Evolutionary conservation across 2,329 filamentous ascomycete genomes (phyloP), one percentile per base, ranked within the genome.

Genomic region (Xylaria sp.): DNA sequence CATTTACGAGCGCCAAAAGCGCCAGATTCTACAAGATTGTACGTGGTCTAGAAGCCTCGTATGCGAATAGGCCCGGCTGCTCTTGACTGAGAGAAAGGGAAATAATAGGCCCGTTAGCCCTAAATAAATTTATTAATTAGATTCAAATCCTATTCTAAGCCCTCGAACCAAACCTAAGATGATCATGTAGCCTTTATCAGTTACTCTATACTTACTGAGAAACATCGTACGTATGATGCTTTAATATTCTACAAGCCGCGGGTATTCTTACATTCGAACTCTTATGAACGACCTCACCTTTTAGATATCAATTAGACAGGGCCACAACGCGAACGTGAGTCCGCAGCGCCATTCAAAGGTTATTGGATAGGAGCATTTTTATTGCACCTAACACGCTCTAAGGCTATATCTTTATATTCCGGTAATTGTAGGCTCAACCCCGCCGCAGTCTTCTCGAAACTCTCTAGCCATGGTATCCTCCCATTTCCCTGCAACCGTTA

Each of bases 381-480:
- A 55, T 27, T 6, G n/a, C 8, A 27, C 6, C n/a, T 27, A 42
- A 42, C 34, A 57, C 11, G 3, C 21, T 27, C 19, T n/a, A 7
- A 55, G 51, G 17, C 19, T 57, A 27, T 56, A 27, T 60, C 39
- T 24, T 24, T 64, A 42, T 54, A 2, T 65, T 27, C 45, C 12
- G 39, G n/a, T 45, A 32, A 30, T 14, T n/a, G 32, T 9, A 21
- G 51, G 39, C 53, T 51, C 42, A 21, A 30, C 50, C 34, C 60
- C 27, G 12, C 53, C 42, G 34, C 34, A 36, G 4, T 30, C 36
- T n/a, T 30, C 56, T 19, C 21, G 4, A 34, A 21, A 27, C 67
- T 56, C 57, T 55, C 19, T 42, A 61, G 30, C 42, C 45, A 53
- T 69, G 32, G 45, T 69, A 55, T 61, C 55, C 19, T 54, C 45